Conservation (phyloP, 1,139 yeast species). For the Entelexis paramagnoliae region DNA sequence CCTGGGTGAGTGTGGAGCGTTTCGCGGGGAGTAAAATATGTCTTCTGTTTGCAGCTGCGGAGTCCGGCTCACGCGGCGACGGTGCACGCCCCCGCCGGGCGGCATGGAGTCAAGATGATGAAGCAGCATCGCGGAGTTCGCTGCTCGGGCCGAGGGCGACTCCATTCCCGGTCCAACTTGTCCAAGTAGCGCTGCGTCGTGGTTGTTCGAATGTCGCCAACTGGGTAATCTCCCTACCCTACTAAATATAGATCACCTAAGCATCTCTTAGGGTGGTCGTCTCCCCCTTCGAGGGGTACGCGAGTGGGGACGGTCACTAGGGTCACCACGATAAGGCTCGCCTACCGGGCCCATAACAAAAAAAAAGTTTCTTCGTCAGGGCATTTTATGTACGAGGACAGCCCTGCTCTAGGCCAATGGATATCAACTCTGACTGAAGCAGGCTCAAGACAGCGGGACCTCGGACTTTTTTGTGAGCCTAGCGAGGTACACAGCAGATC, state of each 20-base stretch:
- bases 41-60: conserved; percentile 14
- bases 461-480: no score
- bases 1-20: conserved; percentile 11
- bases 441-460: no score
- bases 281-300: conserved; percentile 2
- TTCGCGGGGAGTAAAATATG: conserved; percentile 17
- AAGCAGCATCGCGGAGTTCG: conserved; percentile 18
- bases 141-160: conserved; percentile 21
- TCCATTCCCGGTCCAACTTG: conserved; percentile 13
- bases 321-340: conserved; percentile 8
- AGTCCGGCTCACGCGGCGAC: conserved; percentile 19
- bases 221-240: conserved; percentile 5
- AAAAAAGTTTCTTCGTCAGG: background rate
- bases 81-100: conserved; percentile 18
- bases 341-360: background rate
- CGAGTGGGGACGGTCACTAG: background rate
- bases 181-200: background rate
- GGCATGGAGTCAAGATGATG: conserved; percentile 17
- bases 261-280: background rate
- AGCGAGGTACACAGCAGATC: no score
- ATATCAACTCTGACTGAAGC: no score
- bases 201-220: conserved; percentile 5
- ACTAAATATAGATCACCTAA: conserved; percentile 12
- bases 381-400: no score
- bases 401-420: no score